Percentiles rank a stretch among this genome's conserved stretches.
phyloP scores from a whole-genome alignment of 2,329 filamentous ascomycete species.

The Colletotrichum gloeosporioides region DNA sequence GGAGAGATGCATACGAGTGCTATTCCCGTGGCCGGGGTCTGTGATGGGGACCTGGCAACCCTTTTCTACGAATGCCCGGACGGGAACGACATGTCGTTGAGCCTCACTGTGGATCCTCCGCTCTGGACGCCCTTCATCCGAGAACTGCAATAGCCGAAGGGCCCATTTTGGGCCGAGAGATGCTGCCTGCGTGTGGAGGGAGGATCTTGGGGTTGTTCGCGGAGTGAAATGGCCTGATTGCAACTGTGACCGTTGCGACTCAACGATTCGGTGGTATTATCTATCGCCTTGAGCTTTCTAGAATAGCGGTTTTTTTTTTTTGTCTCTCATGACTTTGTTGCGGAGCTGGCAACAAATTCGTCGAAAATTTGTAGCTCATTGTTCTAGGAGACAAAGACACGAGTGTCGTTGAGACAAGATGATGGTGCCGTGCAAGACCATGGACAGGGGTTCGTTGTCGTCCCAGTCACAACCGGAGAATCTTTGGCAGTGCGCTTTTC shows the following conservation, averaged over 20 bases:
- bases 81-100: slow-evolving; percentile 9
- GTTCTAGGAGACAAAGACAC: background rate
- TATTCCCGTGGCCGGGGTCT: background rate
- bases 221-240: slow-evolving; percentile 16
- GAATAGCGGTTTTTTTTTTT: too few species aligned
- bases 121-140: slow-evolving; percentile 16
- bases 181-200: background rate
- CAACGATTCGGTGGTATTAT: background rate
- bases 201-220: slow-evolving; percentile 4
- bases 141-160: slow-evolving; percentile 19
- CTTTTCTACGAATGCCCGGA: background rate
- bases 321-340: background rate
- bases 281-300: background rate
- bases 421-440: background rate
- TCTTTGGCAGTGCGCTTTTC: background rate
- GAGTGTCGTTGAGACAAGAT: background rate
- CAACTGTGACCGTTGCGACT: background rate
- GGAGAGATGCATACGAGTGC: background rate
- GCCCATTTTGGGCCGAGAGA: slow-evolving; percentile 6
- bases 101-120: slow-evolving; percentile 15
- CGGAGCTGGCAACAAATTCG: background rate
- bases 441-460: background rate
- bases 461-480: background rate
- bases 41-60: background rate
- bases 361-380: background rate